Evolutionary conservation across 257 asterid species (phyloP).

Genomic region (Prunella vulgaris): DNA sequence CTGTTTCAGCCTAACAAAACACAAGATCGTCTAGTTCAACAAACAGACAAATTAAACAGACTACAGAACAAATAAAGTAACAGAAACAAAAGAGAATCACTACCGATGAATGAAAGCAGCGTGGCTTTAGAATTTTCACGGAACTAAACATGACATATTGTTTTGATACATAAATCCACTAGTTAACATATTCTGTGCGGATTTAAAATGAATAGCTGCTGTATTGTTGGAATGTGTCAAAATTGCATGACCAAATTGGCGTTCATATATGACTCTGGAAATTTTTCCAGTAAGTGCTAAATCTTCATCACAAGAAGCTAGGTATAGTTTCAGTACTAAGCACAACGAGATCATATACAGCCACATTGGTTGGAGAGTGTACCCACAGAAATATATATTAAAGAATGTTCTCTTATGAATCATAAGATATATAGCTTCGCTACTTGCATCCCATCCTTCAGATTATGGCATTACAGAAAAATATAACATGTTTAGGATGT

Average conservation of each 20-base stretch:
- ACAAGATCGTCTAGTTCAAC: conserved; percentile 12
- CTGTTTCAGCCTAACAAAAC: conserved; percentile 71
- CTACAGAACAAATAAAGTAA: background rate
- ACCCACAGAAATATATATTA: background rate
- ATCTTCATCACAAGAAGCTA: background rate
- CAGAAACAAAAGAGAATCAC: background rate
- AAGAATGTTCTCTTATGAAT: conserved; percentile 12
- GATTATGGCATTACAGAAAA: background rate
- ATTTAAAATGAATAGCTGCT: background rate
- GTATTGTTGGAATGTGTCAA: background rate
- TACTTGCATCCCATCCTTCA: background rate
- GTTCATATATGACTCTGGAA: background rate
- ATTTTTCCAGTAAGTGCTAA: background rate
- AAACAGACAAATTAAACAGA: background rate
- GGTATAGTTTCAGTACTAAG: background rate
- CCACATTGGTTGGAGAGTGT: background rate
- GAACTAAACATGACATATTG: background rate
- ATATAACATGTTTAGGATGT: background rate
- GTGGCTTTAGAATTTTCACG: background rate
- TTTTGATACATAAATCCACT: background rate
- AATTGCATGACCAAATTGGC: background rate
- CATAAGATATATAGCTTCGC: background rate
- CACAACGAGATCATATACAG: background rate
- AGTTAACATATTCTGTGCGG: background rate
- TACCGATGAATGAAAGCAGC: conserved; percentile 1